Evolutionary conservation across 352 stramenopile species (phyloP).

Genomic region (Phytophthora hybrid): DNA sequence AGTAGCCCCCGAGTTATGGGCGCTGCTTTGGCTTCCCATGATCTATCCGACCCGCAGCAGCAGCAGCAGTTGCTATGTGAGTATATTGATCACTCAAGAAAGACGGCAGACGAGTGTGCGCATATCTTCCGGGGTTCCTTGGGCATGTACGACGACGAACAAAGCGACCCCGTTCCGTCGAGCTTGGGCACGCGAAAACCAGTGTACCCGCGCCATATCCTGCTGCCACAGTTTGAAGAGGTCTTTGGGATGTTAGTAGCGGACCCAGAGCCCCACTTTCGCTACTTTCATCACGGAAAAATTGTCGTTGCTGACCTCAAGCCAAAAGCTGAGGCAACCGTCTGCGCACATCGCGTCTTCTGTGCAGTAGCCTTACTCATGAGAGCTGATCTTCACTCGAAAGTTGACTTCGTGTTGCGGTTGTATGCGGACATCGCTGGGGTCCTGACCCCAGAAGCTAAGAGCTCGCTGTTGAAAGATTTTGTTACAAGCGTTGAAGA

Average conservation of each 20-base stretch:
- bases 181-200: conserved; percentile 23
- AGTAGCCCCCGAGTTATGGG: conserved; percentile 28
- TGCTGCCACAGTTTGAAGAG: conserved; percentile 69
- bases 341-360: conserved; percentile 68
- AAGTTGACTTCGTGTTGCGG: conserved; percentile 66
- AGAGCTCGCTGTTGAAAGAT: conserved; percentile 55
- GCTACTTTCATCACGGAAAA: conserved; percentile 57
- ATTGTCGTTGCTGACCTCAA: conserved; percentile 25
- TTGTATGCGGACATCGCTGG: conserved; percentile 63
- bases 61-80: conserved; percentile 59
- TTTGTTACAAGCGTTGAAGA: conserved; percentile 49
- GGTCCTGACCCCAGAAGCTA: conserved; percentile 50
- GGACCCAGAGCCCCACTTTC: conserved; percentile 72
- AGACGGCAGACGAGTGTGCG: conserved; percentile 63
- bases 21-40: conserved; percentile 37
- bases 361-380: conserved; percentile 65
- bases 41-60: conserved; percentile 30
- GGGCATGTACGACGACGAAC: conserved; percentile 40
- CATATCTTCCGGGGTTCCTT: conserved; percentile 54
- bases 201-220: conserved; percentile 58
- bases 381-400: conserved; percentile 58
- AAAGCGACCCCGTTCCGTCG: conserved; percentile 6
- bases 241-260: conserved; percentile 79
- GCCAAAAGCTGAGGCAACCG: conserved; percentile 25
- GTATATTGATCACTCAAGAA: conserved; percentile 60